These are phyloP conservation scores for Mortierella sp. DNA, from an alignment of 371 early-diverging fungal genomes.

Conservation along the genomic window DNA sequence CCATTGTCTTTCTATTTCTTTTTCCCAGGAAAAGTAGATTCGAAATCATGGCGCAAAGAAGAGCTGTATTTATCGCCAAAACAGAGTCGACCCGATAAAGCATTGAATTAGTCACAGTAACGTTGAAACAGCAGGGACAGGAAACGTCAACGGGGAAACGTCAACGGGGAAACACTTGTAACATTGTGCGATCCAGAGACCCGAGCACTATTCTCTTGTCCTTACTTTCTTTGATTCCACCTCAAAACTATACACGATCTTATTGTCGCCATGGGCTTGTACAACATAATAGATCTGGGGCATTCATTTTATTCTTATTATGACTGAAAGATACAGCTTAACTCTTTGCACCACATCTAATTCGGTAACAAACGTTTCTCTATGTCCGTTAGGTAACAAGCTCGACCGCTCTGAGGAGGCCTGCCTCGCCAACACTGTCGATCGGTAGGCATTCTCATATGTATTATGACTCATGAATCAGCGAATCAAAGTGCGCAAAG, in stretches of 20 bases:
- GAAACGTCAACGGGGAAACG: neutral
- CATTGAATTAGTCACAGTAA: neutral
- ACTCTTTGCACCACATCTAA: neutral
- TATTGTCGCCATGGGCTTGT: too few relatives aligned
- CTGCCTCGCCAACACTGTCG: constrained; percentile 87
- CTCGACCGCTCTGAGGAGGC: constrained; percentile 75
- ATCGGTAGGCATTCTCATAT: constrained; percentile 57
- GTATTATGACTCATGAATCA: neutral
- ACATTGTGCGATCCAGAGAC: too few relatives aligned
- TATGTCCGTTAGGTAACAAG: constrained; percentile 63
- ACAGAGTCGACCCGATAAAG: neutral
- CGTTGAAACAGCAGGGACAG: neutral
- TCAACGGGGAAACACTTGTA: too few relatives aligned
- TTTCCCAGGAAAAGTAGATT: neutral
- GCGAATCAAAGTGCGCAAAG: neutral
- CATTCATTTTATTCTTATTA: neutral
- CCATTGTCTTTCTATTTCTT: constrained; percentile 7
- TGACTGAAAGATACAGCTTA: neutral
- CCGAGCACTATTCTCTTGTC: too few relatives aligned
- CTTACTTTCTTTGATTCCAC: neutral
- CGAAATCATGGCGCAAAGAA: neutral
- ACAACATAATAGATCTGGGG: too few relatives aligned
- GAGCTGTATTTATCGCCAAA: neutral
- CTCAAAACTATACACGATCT: neutral
- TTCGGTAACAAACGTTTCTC: neutral